Evolutionary conservation across 225 moss, liverwort and hornwort species (phyloP), one percentile per base, ranked within the genome.

Genomic region (Physcomitrium patens): DNA sequence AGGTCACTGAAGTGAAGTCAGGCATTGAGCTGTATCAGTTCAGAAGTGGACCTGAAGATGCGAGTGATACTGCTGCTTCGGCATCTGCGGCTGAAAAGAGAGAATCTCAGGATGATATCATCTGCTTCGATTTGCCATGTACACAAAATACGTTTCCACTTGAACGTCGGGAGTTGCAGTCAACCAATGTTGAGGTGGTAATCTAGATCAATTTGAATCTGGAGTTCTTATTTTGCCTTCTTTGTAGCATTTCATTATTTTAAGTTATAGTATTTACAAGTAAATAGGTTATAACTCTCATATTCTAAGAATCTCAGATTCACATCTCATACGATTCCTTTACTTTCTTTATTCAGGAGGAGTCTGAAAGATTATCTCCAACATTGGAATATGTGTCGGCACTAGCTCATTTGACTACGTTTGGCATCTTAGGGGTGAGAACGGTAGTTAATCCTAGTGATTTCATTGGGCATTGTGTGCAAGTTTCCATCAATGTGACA

Each of bases 341-440:
- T 44, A 28, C 56, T 69, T 46, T 13, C 12, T 70, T 26, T 73
- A 62, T 60, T 60, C 67, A 89, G 85, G 83, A 63, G 69, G 19
- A n/a, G n/a, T 63, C 45, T 43, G 50, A 70, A 10, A 79, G 3
- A 67, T 53, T 89, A 56, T 72, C 89, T 70, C 73, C 76, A 45
- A 26, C 67, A 50, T n/a, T 92, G 72, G 90, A 93, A 71, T 84
- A 93, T 52, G 22, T 92, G 28, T 99, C 95, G 22, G 84, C 91
- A 61, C 75, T 99, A 28, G 90, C 99, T 71, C 81, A 91, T 79
- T 71, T 99, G 77, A 72, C 95, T 60, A 88, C 91, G 56, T 99
- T 99, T 78, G 95, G 99, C 74, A 95, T 99, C 58, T 75, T 93
- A 24, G 99, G 99, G 90, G 93, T 99, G 86, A 37, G 51, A 72